Conservation (phyloP, 306 rosid species). For the Medicago truncatula region DNA sequence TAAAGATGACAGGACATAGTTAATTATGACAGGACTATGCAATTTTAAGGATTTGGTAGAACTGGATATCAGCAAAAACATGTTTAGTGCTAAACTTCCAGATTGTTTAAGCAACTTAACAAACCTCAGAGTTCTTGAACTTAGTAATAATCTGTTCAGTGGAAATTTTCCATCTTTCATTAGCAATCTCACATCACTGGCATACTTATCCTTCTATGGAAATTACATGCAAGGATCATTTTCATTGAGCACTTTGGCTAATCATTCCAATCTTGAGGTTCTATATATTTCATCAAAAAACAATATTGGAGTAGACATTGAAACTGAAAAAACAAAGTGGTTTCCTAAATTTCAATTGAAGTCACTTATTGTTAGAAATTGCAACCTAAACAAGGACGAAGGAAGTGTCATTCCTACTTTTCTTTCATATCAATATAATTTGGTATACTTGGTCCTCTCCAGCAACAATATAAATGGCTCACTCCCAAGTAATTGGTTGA, state of each 20-base stretch:
- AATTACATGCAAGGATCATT: conserved; percentile 39
- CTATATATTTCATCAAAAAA: background rate
- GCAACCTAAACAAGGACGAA: conserved; percentile 30
- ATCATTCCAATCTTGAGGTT: conserved; percentile 36
- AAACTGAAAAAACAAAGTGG: conserved; percentile 1
- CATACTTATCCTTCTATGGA: background rate
- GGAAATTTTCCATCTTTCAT: conserved; percentile 29
- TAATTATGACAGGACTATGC: conserved; percentile 28
- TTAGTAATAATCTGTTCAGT: background rate
- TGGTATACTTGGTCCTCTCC: background rate
- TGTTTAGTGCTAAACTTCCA: background rate
- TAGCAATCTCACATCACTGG: conserved; percentile 7
- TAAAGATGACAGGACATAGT: background rate
- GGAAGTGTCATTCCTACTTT: conserved; percentile 26
- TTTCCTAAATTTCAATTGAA: conserved; percentile 43
- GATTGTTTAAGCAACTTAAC: conserved; percentile 23
- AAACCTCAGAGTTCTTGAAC: conserved; percentile 30
- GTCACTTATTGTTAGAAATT: conserved; percentile 12
- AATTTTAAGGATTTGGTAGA: conserved; percentile 3
- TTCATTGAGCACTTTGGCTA: conserved; percentile 37
- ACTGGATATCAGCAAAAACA: background rate
- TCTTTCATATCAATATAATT: conserved; percentile 28
- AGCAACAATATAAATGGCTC: background rate
- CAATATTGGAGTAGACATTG: background rate
- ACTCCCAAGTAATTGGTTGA: background rate